Percentiles rank a stretch among this genome's conserved stretches.
Conservation (phyloP, 345 rosid species). For the Syzygium grande region DNA sequence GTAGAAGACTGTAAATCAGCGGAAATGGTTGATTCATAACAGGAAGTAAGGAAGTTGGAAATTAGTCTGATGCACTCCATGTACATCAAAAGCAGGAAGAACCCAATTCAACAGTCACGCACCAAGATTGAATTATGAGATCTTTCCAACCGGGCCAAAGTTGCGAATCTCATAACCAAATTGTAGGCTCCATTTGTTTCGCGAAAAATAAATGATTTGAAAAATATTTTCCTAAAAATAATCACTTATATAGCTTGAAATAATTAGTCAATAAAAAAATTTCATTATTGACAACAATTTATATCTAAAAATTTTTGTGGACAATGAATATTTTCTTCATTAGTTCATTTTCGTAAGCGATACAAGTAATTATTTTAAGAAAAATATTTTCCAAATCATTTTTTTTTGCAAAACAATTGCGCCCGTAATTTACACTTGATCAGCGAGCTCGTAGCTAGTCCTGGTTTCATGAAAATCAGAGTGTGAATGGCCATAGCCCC, state of each 20-base stretch:
- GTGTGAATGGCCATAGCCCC: background rate
- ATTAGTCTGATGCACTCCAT: background rate
- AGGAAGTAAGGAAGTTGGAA: background rate
- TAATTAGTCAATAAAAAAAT: background rate
- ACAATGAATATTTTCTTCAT: background rate
- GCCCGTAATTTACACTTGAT: background rate
- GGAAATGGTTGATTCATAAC: background rate
- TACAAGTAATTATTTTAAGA: background rate
- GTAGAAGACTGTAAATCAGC: background rate
- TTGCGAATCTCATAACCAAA: background rate
- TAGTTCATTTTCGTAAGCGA: rapidly evolving
- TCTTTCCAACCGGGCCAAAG: background rate
- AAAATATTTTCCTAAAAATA: background rate
- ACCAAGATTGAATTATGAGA: background rate
- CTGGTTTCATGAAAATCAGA: background rate
- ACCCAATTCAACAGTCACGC: background rate
- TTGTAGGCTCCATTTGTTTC: background rate
- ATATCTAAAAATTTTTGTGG: background rate
- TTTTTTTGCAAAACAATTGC: background rate
- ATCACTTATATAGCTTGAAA: background rate
- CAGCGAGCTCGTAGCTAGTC: background rate
- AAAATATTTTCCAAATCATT: background rate
- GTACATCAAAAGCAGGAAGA: background rate
- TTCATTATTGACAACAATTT: background rate
- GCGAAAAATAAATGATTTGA: rapidly evolving